Conservation (phyloP, 208 protist species). For the Trypanosoma caninum region DNA sequence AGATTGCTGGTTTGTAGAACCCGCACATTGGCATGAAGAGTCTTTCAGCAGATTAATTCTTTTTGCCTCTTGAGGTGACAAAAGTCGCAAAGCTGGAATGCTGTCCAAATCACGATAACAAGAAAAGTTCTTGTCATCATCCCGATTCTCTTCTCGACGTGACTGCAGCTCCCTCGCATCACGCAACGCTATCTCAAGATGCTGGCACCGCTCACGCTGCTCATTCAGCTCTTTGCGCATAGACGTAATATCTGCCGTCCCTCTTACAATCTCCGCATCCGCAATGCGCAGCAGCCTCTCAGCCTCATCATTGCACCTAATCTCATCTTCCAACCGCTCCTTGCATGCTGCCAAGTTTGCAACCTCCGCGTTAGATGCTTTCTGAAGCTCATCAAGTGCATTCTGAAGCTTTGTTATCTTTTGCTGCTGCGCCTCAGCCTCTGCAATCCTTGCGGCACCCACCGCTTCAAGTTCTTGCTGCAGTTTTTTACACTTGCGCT, state of each 20-base stretch:
- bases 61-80: no score
- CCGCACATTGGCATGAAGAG: no score
- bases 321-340: not conserved
- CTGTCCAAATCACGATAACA: no score
- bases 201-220: not conserved
- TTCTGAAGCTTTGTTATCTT: constrained; percentile 9
- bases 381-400: constrained; percentile 23
- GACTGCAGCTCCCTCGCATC: not conserved
- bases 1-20: no score
- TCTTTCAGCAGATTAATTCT: no score
- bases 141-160: no score
- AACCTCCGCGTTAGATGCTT: constrained; percentile 19
- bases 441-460: constrained; percentile 1
- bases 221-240: not conserved
- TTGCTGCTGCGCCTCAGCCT: not conserved
- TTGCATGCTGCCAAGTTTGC: constrained; percentile 9
- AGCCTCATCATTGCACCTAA: constrained; percentile 6
- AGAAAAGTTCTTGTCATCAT: no score
- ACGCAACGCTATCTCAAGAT: not conserved
- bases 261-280: not conserved
- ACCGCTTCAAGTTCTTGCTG: constrained; percentile 10
- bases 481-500: not conserved
- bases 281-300: constrained; percentile 16
- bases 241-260: not conserved
- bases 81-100: no score